These are phyloP conservation scores for Glycine tomentella DNA, from an alignment of 306 rosid genomes.

Conservation along the genomic window DNA sequence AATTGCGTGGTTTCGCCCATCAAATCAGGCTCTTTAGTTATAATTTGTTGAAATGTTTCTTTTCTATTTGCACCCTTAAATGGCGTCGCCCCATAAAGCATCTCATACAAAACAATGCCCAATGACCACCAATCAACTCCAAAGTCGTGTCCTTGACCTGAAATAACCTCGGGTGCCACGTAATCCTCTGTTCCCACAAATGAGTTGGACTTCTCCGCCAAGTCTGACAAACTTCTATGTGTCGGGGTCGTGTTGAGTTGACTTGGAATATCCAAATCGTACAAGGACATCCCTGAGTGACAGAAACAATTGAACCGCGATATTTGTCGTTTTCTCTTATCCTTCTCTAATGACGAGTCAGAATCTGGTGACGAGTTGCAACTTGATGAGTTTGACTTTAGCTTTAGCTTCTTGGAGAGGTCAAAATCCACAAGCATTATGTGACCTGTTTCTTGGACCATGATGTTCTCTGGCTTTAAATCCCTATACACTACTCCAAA, in stretches of 20 bases:
- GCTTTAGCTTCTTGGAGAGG: conserved; percentile 71
- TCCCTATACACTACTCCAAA: conserved; percentile 85
- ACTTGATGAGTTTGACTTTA: conserved; percentile 46
- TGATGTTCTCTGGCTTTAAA: conserved; percentile 88
- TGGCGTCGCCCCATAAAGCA: conserved; percentile 83
- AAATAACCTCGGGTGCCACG: conserved; percentile 85
- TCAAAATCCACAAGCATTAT: conserved; percentile 96
- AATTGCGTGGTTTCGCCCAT: conserved; percentile 65
- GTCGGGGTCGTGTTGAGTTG: not conserved
- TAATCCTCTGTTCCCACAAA: conserved; percentile 98
- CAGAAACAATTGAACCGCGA: conserved; percentile 51
- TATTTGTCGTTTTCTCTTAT: conserved; percentile 35
- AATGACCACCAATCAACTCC: conserved; percentile 96
- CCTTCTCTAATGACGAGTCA: not conserved
- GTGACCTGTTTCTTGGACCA: conserved; percentile 89
- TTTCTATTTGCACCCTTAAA: conserved; percentile 70
- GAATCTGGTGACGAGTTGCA: conserved; percentile 45
- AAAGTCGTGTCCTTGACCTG: conserved; percentile 77
- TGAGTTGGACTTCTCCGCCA: conserved; percentile 81
- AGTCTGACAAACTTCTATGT: conserved; percentile 43
- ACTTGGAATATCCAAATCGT: conserved; percentile 23
- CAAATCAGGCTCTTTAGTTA: conserved; percentile 55
- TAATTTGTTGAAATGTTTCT: conserved; percentile 73
- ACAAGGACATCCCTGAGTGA: conserved; percentile 46
- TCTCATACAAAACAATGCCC: conserved; percentile 76